These are phyloP conservation scores for Backusella circina DNA, from an alignment of 192 early-diverging fungal genomes.

Conservation along the genomic window DNA sequence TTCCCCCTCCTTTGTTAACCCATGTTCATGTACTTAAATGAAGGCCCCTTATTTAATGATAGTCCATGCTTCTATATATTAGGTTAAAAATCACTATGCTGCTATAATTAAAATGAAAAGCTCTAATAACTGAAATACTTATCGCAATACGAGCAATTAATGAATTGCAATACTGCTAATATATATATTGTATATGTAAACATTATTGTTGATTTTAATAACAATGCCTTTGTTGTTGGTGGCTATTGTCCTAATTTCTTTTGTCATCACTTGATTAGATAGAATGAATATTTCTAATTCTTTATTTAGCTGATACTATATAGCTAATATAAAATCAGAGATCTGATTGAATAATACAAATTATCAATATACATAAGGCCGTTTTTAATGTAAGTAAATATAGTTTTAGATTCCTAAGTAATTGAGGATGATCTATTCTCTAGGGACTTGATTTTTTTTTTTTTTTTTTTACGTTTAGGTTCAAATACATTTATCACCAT, in stretches of 20 bases:
- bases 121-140: not conserved
- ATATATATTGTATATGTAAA: not conserved
- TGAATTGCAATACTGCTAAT: not conserved
- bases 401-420: not conserved
- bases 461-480: not conserved
- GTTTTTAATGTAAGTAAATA: not conserved
- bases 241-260: not conserved
- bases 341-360: not conserved
- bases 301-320: not conserved
- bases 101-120: not conserved
- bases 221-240: not conserved
- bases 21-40: not conserved
- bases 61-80: not conserved
- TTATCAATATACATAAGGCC: not conserved
- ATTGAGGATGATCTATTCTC: not conserved
- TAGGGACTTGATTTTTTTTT: not conserved
- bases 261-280: not conserved
- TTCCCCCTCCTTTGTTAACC: not conserved
- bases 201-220: not conserved
- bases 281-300: not conserved
- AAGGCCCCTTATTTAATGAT: not conserved
- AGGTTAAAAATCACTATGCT: not conserved
- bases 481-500: not conserved
- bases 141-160: not conserved
- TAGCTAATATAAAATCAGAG: not conserved